Percentiles rank a stretch among this genome's conserved stretches.
These are phyloP conservation scores for Rhizophagus sp. DNA, from an alignment of 192 early-diverging fungal genomes.

Conservation along the genomic window DNA sequence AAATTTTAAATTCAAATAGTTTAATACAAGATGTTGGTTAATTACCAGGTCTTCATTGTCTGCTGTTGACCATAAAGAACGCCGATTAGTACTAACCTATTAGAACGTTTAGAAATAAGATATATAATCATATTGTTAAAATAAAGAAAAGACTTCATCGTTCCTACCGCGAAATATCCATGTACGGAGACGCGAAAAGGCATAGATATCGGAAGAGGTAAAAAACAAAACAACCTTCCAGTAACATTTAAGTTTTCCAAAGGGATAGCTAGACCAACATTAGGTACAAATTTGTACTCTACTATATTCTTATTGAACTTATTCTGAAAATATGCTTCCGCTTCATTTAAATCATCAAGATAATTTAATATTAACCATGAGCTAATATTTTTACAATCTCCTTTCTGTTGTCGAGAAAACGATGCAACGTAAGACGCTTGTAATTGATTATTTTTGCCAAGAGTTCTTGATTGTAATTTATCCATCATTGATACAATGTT, in stretches of 20 bases:
- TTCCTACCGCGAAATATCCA: conserved; percentile 39
- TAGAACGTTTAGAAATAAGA: not conserved
- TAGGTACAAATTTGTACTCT: conserved; percentile 32
- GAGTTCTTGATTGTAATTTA: not conserved
- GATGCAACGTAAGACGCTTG: conserved; percentile 15
- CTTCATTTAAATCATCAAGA: conserved; percentile 29
- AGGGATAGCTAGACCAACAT: conserved; percentile 40
- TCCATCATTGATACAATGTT: conserved; percentile 22
- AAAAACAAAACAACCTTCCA: conserved; percentile 40
- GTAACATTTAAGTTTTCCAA: conserved; percentile 3
- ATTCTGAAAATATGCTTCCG: conserved; percentile 7
- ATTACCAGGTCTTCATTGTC: not conserved
- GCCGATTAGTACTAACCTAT: conserved; percentile 1
- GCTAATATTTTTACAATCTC: not conserved
- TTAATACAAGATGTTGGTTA: not conserved
- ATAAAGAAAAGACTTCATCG: not conserved
- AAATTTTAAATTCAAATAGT: too few relatives aligned
- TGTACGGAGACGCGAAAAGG: conserved; percentile 43
- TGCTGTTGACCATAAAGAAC: not conserved
- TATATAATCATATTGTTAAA: not conserved
- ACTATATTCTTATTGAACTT: conserved; percentile 12
- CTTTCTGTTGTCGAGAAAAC: not conserved
- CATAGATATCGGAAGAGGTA: conserved; percentile 36
- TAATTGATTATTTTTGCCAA: not conserved
- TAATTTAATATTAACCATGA: conserved; percentile 33